Evolutionary conservation across 2,329 filamentous ascomycete species (phyloP), one percentile per base, ranked within the genome.

Genomic region (Trichoderma gracile): DNA sequence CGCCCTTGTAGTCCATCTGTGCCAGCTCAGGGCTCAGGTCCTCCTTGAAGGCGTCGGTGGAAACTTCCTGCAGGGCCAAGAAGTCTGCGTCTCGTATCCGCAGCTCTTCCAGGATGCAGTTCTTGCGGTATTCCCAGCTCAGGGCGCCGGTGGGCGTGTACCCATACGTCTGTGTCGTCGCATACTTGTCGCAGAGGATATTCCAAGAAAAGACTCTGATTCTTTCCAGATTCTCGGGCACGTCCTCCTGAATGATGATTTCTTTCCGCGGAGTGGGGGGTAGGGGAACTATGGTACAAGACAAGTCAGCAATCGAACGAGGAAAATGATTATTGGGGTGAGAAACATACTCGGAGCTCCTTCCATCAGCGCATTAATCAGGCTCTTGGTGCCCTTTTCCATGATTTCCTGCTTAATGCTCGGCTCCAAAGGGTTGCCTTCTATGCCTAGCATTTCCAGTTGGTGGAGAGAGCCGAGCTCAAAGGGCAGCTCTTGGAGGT

Each of bases 201-300:
- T 99, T 99, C 88, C 95, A 97, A 23, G 92, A 96, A 67, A 98
- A 83, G 9, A 96, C 89, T 64, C 91, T 92, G 74, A 98, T 87
- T 60, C 87, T 89, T 72, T 97, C 86, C 67, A 86, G 77, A 61
- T 74, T 81, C 1, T 82, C 71, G 75, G 79, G 82, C 63, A 82
- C 81, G 68, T 89, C 89, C 75, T 87, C 86, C 70, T 87, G 89
- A 25, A 98, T 85, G n/a, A 90, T 84, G 66, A 97, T 86, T 78
- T 89, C 89, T 71, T 90, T 87, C 71, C 95, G 88, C 54, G 90
- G 86, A 33, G 84, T 82, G 1, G 94, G 95, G 49, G 92, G 89
- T 17, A 89, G 81, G 45, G 93, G 91, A 64, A 90, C 93, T 96
- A 70, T 14, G 12, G 49, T 43, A 63, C 66, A 63, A 23, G 59